Percentiles rank a stretch among this genome's conserved stretches.
These are phyloP conservation scores for Phytophthora tubulina DNA, from an alignment of 352 stramenopile genomes.

Conservation along the genomic window DNA sequence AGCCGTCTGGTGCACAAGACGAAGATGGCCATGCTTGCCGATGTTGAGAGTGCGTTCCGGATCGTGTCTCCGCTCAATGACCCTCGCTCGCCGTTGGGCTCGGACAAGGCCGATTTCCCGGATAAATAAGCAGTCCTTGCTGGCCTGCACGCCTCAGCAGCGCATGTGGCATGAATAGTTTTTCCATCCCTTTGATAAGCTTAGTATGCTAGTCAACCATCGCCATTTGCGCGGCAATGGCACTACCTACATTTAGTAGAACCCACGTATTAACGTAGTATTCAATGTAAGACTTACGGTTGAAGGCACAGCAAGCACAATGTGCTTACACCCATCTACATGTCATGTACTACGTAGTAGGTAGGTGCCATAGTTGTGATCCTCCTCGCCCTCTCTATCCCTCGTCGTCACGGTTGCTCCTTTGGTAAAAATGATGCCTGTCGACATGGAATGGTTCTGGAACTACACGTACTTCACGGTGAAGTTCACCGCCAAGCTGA, in stretches of 20 bases:
- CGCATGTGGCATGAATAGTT: conserved; percentile 10
- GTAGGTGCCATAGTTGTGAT: too few species aligned
- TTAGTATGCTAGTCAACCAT: conserved; percentile 13
- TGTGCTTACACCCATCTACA: not conserved
- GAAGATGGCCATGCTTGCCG: conserved; percentile 52
- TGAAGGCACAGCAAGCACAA: too few species aligned
- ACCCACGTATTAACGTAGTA: not conserved
- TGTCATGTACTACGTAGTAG: not conserved
- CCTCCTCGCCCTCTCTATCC: too few species aligned
- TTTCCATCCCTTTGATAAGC: not conserved
- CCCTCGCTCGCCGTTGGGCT: conserved; percentile 51
- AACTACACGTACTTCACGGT: too few species aligned
- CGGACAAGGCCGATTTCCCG: conserved; percentile 42
- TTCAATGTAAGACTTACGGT: not conserved
- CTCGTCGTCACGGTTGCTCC: too few species aligned
- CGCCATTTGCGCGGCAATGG: not conserved
- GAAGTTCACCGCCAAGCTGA: too few species aligned
- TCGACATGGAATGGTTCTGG: too few species aligned
- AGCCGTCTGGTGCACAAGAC: conserved; percentile 55
- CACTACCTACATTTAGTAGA: not conserved
- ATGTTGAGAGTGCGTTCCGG: conserved; percentile 46
- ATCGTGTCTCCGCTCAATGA: conserved; percentile 38
- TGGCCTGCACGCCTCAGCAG: not conserved
- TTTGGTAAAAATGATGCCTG: too few species aligned
- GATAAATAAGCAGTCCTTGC: conserved; percentile 19